Conservation (phyloP, 2,329 filamentous ascomycete genomes). For the Zelopaecilomyces penicillatus region DNA sequence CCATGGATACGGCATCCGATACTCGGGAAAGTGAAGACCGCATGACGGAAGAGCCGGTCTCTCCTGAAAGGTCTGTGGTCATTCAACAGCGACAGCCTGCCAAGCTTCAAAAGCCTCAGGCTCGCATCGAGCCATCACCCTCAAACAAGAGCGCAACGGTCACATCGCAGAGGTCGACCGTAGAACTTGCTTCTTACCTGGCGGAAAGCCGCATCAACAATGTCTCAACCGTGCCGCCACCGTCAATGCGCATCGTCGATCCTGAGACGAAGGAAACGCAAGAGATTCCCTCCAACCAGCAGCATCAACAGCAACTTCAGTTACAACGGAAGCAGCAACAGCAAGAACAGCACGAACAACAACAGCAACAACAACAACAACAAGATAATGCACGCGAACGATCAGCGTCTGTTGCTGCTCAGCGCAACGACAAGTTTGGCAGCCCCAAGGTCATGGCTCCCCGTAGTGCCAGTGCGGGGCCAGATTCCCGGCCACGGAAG, state of each 20-base stretch:
- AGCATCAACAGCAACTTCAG: too few relatives aligned
- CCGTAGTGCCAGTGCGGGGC: constrained; percentile 25
- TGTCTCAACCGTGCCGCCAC: constrained; percentile 47
- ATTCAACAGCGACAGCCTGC: constrained; percentile 51
- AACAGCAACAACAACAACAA: too few relatives aligned
- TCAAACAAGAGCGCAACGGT: constrained; percentile 29
- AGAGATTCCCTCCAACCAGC: constrained; percentile 25
- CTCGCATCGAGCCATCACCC: constrained; percentile 39
- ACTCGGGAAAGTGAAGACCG: constrained; percentile 36
- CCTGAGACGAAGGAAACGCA: constrained; percentile 37
- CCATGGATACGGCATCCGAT: constrained; percentile 45
- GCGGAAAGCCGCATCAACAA: constrained; percentile 40
- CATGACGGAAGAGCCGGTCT: constrained; percentile 34
- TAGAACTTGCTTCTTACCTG: constrained; percentile 35
- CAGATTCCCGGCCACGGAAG: constrained; percentile 46
- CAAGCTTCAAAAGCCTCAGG: constrained; percentile 64
- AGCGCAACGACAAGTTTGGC: constrained; percentile 29
- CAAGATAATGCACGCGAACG: constrained; percentile 22
- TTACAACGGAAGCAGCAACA: too few relatives aligned
- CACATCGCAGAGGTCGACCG: constrained; percentile 23
- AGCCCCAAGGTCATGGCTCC: constrained; percentile 13
- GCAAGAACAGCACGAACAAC: too few relatives aligned
- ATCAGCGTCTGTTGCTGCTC: constrained; percentile 25
- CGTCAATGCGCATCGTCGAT: constrained; percentile 52
- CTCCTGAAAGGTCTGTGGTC: constrained; percentile 33